Base-by-base conservation (phyloP, 2,329 filamentous ascomycete species). In the Knufia petricola region DNA sequence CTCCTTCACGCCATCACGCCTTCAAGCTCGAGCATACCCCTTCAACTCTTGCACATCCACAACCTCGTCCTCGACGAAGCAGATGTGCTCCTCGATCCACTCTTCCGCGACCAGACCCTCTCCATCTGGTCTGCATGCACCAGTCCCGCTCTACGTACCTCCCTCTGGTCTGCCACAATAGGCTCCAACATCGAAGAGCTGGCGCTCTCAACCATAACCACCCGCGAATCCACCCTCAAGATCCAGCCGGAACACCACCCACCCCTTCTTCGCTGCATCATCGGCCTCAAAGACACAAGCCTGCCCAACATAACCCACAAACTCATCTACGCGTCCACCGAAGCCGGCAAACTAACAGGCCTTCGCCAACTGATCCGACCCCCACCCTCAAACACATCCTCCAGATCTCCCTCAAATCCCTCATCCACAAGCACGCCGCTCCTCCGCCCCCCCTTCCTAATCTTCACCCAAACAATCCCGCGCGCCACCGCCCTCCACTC, bases 151-250 rank as follows among this genome's bases (percentile, higher is more conserved):
- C 71, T 96, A 7, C 78, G 81, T 20, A 74, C 87, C 2, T 87
- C 85, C 8, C 81, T 94, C 52, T 98, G 90, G 88, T 96, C 92
- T 12, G 92, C 92, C 12, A 98, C 92, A 0, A 95, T 98, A 82
- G 87, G 86, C 2, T 95, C 90, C 13, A 92, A 84, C 58, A 85
- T 96, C 36, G 92, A 98, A 68, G 74, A 81, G 17, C 72, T 95
- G 6, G 78, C 87, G 40, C 77, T 77, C 4, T 77, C 79, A n/a
- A 83, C 82, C 12, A 76, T 92, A 44, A 69, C 73, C 32, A 67
- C 73, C 7, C 75, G 81, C 30, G 74, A 66, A 44, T 62, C 66
- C 36, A 62, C 53, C 31, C 66, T 74, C 60, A 56, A 57, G 17
- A 3, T 62, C 56, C 55, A 59, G 30, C 49, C 53, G n/a, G 58